Evolutionary conservation across 2,329 filamentous ascomycete genomes (phyloP).

Genomic region (Fusarium irregulare): DNA sequence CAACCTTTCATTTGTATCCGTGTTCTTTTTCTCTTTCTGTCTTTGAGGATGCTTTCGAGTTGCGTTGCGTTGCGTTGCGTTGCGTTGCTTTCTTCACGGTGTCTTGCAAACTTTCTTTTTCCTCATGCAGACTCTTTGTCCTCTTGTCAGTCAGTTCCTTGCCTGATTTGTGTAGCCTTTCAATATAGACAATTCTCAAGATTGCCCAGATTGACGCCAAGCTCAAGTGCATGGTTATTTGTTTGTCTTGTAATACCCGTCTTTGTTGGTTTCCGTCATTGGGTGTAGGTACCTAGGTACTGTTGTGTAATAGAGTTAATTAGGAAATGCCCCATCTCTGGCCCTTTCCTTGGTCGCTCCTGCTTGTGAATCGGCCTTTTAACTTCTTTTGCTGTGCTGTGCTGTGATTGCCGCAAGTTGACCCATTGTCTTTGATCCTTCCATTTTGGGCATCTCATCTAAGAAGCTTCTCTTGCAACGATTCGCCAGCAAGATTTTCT

Average conservation of each 20-base stretch:
- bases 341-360: background rate
- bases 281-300: background rate
- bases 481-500: conserved; percentile 9
- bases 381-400: background rate
- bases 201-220: background rate
- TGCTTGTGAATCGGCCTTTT: background rate
- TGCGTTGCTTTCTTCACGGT: conserved; percentile 27
- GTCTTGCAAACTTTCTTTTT: conserved; percentile 14
- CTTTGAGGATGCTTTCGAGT: conserved; percentile 1
- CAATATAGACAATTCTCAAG: background rate
- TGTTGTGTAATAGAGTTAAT: background rate
- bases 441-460: conserved; percentile 35
- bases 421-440: conserved; percentile 33
- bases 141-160: background rate
- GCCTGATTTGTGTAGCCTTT: background rate
- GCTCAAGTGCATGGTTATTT: background rate
- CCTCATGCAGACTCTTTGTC: conserved; percentile 1
- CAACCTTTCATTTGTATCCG: background rate
- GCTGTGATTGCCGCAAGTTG: conserved; percentile 3
- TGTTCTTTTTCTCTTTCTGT: background rate
- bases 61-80: conserved; percentile 25
- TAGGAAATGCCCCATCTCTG: background rate
- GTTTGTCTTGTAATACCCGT: background rate
- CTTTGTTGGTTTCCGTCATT: background rate
- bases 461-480: conserved; percentile 11